Evolutionary conservation across 2,329 filamentous ascomycete genomes (phyloP).

Genomic region (Paracamarosporium sp.): DNA sequence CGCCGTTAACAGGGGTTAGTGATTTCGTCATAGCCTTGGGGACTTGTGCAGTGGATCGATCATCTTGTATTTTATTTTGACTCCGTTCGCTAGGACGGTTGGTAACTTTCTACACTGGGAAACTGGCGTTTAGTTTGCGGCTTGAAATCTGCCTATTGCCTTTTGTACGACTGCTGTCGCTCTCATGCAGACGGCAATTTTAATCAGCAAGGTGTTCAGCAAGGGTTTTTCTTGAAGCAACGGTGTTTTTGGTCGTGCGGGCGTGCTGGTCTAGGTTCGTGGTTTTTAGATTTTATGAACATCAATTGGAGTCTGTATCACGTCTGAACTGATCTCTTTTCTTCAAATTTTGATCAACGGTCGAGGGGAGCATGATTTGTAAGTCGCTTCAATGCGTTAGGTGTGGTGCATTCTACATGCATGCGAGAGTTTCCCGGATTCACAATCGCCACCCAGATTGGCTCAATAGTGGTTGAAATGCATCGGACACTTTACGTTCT

Average conservation of each 20-base stretch:
- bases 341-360: neutral
- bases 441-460: no score
- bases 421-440: neutral
- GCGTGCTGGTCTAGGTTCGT: neutral
- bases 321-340: neutral
- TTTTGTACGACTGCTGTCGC: neutral
- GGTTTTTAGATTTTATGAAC: neutral
- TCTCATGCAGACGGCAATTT: neutral
- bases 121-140: no score
- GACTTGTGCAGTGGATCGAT: no score
- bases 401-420: neutral
- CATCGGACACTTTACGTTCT: no score
- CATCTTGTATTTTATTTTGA: no score
- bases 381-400: neutral
- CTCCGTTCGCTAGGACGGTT: no score
- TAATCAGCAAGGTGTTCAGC: neutral
- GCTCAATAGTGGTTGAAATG: no score
- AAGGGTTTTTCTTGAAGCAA: neutral
- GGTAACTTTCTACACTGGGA: no score
- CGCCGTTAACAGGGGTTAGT: constrained; percentile 45
- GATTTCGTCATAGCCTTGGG: neutral
- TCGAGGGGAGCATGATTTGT: neutral
- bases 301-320: neutral
- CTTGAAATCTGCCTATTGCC: no score
- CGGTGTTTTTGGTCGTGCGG: neutral